phyloP scores from a whole-genome alignment of 805 yeast species.

The Saccharomycopsis capsularis region DNA sequence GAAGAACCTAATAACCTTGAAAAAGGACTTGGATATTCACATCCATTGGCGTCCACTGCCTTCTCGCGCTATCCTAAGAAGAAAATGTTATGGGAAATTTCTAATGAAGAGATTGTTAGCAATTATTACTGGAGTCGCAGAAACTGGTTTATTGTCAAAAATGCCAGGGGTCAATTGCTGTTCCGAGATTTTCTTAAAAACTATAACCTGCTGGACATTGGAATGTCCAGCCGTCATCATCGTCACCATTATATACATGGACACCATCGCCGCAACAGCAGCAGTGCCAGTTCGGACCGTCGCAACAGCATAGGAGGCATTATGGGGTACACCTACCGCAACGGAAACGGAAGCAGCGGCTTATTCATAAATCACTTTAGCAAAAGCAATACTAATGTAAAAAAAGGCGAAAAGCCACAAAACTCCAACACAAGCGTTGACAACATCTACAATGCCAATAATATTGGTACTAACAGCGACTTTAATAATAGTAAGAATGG shows the following conservation, averaged over 20 bases:
- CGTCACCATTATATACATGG: constrained; percentile 24
- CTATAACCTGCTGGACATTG: neutral
- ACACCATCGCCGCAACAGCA: constrained; percentile 81
- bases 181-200: constrained; percentile 1
- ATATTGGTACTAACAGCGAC: too few relatives aligned
- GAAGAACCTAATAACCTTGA: neutral
- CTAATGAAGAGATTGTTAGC: constrained; percentile 1
- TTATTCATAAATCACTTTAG: neutral
- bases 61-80: constrained; percentile 1
- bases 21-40: neutral
- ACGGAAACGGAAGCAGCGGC: too few relatives aligned
- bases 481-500: too few relatives aligned
- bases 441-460: too few relatives aligned
- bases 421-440: too few relatives aligned
- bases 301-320: too few relatives aligned
- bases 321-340: too few relatives aligned
- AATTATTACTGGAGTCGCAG: constrained; percentile 10
- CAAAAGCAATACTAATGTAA: neutral
- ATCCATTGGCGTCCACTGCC: constrained; percentile 9
- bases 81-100: constrained; percentile 9
- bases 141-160: constrained; percentile 11
- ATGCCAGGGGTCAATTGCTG: neutral
- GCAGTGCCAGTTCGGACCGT: constrained; percentile 6
- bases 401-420: neutral
- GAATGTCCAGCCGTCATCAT: too few relatives aligned